These are phyloP conservation scores for Aspergillus melleus DNA, from an alignment of 2,329 filamentous ascomycete genomes.

Conservation along the genomic window DNA sequence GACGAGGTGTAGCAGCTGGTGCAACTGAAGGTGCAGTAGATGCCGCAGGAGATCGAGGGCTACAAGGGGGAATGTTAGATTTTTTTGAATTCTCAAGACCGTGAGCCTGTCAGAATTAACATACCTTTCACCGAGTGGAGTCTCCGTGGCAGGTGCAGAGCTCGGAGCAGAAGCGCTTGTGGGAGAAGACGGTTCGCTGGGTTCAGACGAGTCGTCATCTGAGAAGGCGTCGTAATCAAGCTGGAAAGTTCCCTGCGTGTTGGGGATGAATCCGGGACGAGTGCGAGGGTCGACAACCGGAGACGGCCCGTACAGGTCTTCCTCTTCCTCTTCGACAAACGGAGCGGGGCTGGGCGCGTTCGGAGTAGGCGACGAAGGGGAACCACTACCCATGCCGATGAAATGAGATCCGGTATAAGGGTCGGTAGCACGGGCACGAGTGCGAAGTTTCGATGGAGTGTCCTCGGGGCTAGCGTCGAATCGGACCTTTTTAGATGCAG, in stretches of 20 bases:
- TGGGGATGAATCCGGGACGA: constrained; percentile 24
- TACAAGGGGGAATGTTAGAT: constrained; percentile 5
- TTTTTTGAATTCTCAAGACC: background rate
- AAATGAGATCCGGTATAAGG: constrained; percentile 25
- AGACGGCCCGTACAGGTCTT: background rate
- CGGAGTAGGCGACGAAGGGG: constrained; percentile 15
- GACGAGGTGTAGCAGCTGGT: constrained; percentile 14
- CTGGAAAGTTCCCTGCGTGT: constrained; percentile 27
- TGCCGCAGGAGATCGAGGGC: background rate
- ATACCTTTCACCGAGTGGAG: constrained; percentile 16
- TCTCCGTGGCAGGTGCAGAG: background rate
- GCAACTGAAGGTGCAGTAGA: constrained; percentile 13
- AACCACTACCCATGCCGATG: constrained; percentile 19
- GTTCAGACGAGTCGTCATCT: constrained; percentile 24
- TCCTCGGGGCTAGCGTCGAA: constrained; percentile 36
- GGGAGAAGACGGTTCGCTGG: constrained; percentile 15
- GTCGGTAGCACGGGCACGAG: constrained; percentile 23
- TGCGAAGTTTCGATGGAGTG: constrained; percentile 33
- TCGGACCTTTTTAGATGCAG: constrained; percentile 32
- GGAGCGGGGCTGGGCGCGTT: constrained; percentile 1
- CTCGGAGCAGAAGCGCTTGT: constrained; percentile 7
- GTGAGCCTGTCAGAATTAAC: background rate
- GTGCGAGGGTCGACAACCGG: constrained; percentile 6
- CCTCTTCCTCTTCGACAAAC: background rate
- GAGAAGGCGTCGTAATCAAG: constrained; percentile 34